A percentile compares a stretch with the other conserved stretches of the same genome.
phyloP scores from a whole-genome alignment of 495 filamentous ascomycete species.

The Penicillium mononematosum region DNA sequence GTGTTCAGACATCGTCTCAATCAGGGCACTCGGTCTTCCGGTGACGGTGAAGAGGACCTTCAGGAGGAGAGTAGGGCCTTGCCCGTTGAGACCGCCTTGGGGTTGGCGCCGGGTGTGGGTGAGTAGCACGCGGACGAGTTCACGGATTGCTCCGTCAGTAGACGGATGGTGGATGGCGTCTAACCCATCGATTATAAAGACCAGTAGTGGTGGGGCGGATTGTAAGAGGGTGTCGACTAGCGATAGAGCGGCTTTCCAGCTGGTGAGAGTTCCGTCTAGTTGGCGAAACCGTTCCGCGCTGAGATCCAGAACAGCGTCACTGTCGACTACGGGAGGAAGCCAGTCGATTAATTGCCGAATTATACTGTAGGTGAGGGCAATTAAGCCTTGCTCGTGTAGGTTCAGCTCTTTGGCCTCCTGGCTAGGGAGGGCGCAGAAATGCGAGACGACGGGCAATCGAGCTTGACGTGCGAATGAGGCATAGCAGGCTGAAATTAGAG shows the following conservation, averaged over 20 bases:
- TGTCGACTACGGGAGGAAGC: conserved; percentile 42
- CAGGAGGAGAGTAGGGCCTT: conserved; percentile 35
- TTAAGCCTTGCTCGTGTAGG: conserved; percentile 36
- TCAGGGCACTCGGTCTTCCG: conserved; percentile 36
- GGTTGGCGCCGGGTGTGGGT: conserved; percentile 39
- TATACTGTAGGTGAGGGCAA: conserved; percentile 48
- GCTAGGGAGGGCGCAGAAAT: conserved; percentile 41
- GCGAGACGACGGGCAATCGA: conserved; percentile 42
- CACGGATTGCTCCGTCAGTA: conserved; percentile 37
- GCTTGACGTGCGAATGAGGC: conserved; percentile 35
- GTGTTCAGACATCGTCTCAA: conserved; percentile 42
- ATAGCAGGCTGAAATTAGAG: conserved; percentile 42
- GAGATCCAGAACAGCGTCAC: conserved; percentile 38
- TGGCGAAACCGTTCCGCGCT: conserved; percentile 40
- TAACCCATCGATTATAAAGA: conserved; percentile 45
- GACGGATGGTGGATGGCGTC: conserved; percentile 40
- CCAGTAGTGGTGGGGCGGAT: conserved; percentile 43
- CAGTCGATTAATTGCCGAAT: conserved; percentile 50
- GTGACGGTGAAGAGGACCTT: conserved; percentile 46
- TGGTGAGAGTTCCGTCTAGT: conserved; percentile 39
- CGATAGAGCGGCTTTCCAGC: conserved; percentile 44
- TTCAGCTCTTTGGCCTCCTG: conserved; percentile 28
- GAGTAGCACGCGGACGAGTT: conserved; percentile 38
- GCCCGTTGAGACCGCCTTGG: conserved; percentile 22
- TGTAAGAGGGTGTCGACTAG: conserved; percentile 42